Percentiles rank a stretch among this genome's conserved stretches.
Conservation (phyloP, 2,329 filamentous ascomycete genomes). For the Tolypocladium ovalisporum region DNA sequence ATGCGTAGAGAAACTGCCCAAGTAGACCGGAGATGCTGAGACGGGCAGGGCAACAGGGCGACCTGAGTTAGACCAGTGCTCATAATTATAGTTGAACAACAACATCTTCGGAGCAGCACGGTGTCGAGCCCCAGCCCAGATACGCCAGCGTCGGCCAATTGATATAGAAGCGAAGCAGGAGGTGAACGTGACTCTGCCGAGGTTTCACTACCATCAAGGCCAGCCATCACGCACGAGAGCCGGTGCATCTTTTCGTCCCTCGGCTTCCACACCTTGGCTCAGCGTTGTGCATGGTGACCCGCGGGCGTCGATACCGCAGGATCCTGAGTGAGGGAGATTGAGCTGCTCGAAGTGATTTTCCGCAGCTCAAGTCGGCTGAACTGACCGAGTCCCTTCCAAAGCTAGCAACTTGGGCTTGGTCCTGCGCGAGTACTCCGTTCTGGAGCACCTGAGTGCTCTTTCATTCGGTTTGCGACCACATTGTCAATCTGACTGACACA, state of each 20-base stretch:
- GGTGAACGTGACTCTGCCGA: neutral
- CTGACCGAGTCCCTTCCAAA: neutral
- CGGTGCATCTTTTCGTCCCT: neutral
- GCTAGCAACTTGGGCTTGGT: neutral
- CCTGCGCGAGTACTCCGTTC: neutral
- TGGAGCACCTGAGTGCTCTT: neutral
- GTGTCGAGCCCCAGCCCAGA: neutral
- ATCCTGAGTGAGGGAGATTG: neutral
- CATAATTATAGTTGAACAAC: no score
- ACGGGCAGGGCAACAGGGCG: neutral
- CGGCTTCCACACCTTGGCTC: neutral
- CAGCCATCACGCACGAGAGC: neutral
- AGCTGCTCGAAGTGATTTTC: neutral
- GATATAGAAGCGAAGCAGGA: neutral
- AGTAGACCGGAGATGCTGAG: neutral
- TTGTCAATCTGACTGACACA: neutral
- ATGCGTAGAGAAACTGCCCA: neutral
- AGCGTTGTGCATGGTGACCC: neutral
- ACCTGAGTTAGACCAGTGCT: neutral
- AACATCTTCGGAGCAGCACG: neutral
- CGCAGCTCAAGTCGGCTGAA: neutral
- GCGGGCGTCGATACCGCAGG: neutral
- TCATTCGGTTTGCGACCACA: neutral
- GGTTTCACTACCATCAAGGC: neutral
- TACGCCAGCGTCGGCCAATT: neutral